Evolutionary conservation across 805 yeast species (phyloP), one percentile per base, ranked within the genome.

Genomic region (Candida tallmaniae): DNA sequence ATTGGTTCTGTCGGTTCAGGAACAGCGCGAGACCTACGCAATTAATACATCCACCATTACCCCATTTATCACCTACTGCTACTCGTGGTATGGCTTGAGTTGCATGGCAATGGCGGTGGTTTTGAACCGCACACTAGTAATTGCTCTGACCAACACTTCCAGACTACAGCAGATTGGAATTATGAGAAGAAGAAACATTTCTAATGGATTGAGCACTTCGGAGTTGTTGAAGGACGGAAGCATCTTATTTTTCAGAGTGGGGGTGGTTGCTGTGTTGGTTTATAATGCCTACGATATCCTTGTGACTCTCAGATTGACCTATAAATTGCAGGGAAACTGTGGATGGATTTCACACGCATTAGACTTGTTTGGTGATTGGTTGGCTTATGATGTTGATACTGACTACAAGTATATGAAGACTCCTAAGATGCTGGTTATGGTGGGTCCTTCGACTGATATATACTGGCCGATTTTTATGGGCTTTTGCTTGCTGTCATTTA

Each of bases 381-480:
- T 60, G 36, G 50, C 43, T 3, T 60, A 60, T 35, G 50, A 52
- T 34, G 39, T 46, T 4, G 52, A 42, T 9, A 34, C 40, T 14
- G 39, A 38, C 9, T 28, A 31, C n/a, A 45, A 37, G 27, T 61
- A 55, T 42, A 61, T 65, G 70, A 33, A 40, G 27, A 56, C 65
- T 27, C 43, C 56, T 19, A 28, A 29, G 13, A 33, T 29, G 26
- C 60, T 51, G 41, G 59, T 62, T 5, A 53, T 52, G 44, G 44
- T 61, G 9, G 73, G 74, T 4, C 83, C 85, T 10, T 62, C 71
- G 5, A 69, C 76, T 7, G 67, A 59, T 16, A 66, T 71, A 44
- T 69, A 70, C 47, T 79, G 84, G 76, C 77, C 76, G 10, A 63
- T 70, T 5, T 83, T 76, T 48, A 49, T 76, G 20, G 57, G 76